Evolutionary conservation across 148 eudicot species (phyloP).

Genomic region (Arctostaphylos glauca): DNA sequence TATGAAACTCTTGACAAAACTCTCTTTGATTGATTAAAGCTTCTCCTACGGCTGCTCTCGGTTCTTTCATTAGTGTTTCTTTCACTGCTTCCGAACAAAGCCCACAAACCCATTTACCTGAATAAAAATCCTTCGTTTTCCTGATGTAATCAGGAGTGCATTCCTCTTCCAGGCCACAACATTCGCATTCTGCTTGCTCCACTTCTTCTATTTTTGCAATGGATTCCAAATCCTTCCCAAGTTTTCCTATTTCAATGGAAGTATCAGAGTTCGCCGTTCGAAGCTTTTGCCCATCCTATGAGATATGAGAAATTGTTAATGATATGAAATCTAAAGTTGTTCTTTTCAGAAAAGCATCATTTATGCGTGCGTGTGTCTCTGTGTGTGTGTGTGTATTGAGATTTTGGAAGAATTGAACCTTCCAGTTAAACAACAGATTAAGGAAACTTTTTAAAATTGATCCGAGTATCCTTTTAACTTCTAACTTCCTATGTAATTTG

Average conservation of each 20-base stretch:
- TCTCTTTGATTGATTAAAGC: conserved; percentile 40
- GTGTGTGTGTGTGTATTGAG: too few relatives aligned
- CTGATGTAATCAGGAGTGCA: conserved; percentile 45
- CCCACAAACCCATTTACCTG: conserved; percentile 63
- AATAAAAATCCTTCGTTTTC: conserved; percentile 28
- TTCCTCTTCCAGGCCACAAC: conserved; percentile 58
- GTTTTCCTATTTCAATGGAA: conserved; percentile 19
- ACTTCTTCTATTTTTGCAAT: conserved; percentile 18
- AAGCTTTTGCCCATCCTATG: conserved; percentile 12
- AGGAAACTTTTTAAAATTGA: too few relatives aligned
- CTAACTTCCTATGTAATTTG: not conserved
- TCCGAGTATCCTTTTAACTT: not conserved
- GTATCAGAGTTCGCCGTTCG: conserved; percentile 13
- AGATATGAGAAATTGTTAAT: not conserved
- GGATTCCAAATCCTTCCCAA: conserved; percentile 25
- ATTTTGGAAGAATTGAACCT: too few relatives aligned
- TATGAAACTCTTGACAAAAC: conserved; percentile 41
- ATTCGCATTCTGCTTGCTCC: conserved; percentile 41
- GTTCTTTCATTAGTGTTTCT: conserved; percentile 21
- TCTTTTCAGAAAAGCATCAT: too few relatives aligned
- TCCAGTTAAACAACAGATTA: too few relatives aligned
- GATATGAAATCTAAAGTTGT: too few relatives aligned
- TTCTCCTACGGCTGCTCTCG: conserved; percentile 30
- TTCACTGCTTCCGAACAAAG: conserved; percentile 64
- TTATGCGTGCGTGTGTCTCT: too few relatives aligned